These are phyloP conservation scores for Parastagonospora nodorum DNA, from an alignment of 2,329 filamentous ascomycete genomes.

Conservation along the genomic window DNA sequence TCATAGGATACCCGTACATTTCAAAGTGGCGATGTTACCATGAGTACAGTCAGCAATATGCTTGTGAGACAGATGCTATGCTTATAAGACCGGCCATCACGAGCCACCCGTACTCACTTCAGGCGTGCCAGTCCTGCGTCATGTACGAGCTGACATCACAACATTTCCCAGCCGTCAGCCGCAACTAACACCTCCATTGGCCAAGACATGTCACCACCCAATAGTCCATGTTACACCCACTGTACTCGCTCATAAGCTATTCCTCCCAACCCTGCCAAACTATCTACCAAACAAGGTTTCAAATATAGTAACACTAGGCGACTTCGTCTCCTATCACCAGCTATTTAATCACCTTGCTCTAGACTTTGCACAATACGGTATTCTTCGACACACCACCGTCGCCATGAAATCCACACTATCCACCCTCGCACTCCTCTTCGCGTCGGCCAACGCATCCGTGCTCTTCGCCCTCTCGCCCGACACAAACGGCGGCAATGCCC, in stretches of 20 bases:
- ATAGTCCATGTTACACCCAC: not conserved
- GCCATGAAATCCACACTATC: slow-evolving; percentile 11
- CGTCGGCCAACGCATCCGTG: slow-evolving; percentile 10
- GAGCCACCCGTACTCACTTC: too few species aligned
- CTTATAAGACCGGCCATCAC: too few species aligned
- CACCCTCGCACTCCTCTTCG: slow-evolving; percentile 2
- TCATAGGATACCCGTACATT: too few species aligned
- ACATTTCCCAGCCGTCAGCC: not conserved
- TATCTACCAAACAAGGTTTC: not conserved
- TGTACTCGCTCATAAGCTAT: not conserved
- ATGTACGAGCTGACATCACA: not conserved
- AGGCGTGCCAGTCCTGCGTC: too few species aligned
- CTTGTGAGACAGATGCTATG: too few species aligned
- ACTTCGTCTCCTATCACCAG: too few species aligned
- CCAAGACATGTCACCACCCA: not conserved
- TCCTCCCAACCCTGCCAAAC: not conserved
- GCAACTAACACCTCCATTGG: not conserved
- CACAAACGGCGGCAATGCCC: slow-evolving; percentile 13
- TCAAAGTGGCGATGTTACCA: too few species aligned
- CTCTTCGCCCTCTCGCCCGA: slow-evolving; percentile 22
- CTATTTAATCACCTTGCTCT: too few species aligned
- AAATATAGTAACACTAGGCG: too few species aligned
- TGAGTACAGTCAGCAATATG: too few species aligned
- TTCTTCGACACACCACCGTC: too few species aligned
- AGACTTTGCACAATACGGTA: not conserved